A percentile compares a stretch with the other conserved stretches of the same genome.
These are phyloP conservation scores for Rosa lucieae DNA, from an alignment of 306 rosid genomes.

Conservation along the genomic window DNA sequence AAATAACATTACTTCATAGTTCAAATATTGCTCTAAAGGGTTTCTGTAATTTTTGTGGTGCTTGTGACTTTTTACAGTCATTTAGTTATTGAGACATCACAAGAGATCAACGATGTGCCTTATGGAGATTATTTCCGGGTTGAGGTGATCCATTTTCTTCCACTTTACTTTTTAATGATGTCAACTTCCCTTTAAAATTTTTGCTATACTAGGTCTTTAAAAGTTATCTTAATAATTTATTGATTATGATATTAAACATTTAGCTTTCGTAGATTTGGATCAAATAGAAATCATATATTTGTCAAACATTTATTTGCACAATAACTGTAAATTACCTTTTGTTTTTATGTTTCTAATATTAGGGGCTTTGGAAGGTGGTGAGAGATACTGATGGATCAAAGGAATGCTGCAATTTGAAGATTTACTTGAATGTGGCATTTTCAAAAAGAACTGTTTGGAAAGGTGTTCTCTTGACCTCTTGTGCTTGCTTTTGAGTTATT, in stretches of 20 bases:
- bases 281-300: neutral
- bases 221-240: neutral
- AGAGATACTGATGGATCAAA: slow-evolving; percentile 53
- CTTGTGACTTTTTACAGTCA: slow-evolving; percentile 55
- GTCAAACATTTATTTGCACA: neutral
- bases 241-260: neutral
- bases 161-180: neutral
- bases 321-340: neutral
- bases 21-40: neutral
- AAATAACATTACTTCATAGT: neutral
- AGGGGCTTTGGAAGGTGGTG: slow-evolving; percentile 81
- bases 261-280: neutral
- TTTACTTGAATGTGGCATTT: slow-evolving; percentile 81
- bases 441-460: slow-evolving; percentile 74
- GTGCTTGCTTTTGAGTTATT: neutral
- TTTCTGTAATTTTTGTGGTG: slow-evolving; percentile 25
- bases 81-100: slow-evolving; percentile 84
- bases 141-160: slow-evolving; percentile 57
- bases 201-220: neutral
- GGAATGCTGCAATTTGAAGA: slow-evolving; percentile 55
- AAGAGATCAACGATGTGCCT: slow-evolving; percentile 89
- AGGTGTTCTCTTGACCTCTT: slow-evolving; percentile 50
- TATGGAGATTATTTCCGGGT: slow-evolving; percentile 86
- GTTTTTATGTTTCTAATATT: slow-evolving; percentile 20
- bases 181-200: neutral